Evolutionary conservation across 2,329 filamentous ascomycete genomes (phyloP), one percentile per base, ranked within the genome.

Genomic region (Aspergillus sp.): DNA sequence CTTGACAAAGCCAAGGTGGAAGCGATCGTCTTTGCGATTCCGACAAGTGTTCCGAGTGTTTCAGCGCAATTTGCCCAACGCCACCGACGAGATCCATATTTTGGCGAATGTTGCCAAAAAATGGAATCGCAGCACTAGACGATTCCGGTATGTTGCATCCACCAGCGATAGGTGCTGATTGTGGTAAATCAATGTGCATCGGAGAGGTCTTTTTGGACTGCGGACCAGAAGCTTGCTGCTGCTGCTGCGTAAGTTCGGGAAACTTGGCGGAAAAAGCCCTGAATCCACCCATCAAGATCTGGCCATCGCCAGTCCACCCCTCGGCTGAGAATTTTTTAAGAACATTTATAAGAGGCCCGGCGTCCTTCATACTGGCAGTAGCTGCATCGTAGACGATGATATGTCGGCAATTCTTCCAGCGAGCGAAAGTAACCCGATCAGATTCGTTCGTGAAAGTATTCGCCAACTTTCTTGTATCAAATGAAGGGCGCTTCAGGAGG

Each of bases 41-140:
- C 2, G 80, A 82, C 68, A 89, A 77, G 19, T 77, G 72, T n/a
- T 77, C 71, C 3, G 89, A 89, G 50, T 85, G 77, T 69, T 86
- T 87, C 60, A 91, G 71, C 15, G 85, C 73, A 66, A 89, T 87
- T 69, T 96, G 93, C 0, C 95, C 95, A 11, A 98, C 94, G 22
- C 95, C 95, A 67, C 92, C 93, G 34, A 96, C 90, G 19, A 99
- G 82, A 72, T 98, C 95, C 87, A 96, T 94, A 66, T 98, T 97
- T 75, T 98, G 95, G 48, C 95, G 88, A 69, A 99, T 98, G 66
- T 97, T 98, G 64, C 89, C 88, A 76, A 98, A 98, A 80, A 99
- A 98, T 0, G 94, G 93, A 69, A 96, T 96, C 0, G 88, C 84
- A 0, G 87, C 86, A 62, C 87, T 88, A 0, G 86, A 84, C 45